Evolutionary conservation across 305 asterid genomes (phyloP).

Genomic region (Solanum hybrid): DNA sequence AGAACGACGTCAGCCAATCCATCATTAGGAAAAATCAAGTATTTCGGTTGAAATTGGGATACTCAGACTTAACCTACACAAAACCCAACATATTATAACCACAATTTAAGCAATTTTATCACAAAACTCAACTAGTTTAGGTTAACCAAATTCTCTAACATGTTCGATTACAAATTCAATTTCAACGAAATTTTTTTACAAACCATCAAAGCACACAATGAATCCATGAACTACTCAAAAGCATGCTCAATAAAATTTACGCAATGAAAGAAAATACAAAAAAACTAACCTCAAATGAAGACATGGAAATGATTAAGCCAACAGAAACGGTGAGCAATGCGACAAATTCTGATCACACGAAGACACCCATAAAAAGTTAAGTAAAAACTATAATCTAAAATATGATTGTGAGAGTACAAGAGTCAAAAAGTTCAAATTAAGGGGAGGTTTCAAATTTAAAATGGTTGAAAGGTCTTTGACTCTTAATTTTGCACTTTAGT

Average conservation of each 20-base stretch:
- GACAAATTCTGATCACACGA: not conserved
- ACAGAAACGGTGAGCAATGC: not conserved
- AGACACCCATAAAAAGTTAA: not conserved
- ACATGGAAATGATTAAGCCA: not conserved
- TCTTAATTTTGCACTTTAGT: not conserved
- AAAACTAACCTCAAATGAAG: not conserved
- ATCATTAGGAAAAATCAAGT: not conserved
- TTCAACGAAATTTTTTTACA: not conserved
- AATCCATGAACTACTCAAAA: not conserved
- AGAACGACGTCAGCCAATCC: not conserved
- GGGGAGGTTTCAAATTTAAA: not conserved
- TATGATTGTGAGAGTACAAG: not conserved
- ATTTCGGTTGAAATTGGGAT: not conserved
- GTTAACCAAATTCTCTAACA: not conserved
- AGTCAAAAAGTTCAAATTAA: not conserved
- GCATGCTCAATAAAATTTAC: not conserved
- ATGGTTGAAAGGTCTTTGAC: not conserved
- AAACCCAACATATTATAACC: not conserved
- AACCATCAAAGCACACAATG: not conserved
- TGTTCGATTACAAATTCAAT: not conserved
- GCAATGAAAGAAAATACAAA: too few relatives aligned
- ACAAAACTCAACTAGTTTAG: not conserved
- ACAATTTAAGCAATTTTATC: not conserved
- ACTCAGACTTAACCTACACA: not conserved
- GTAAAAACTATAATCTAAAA: too few relatives aligned